These are phyloP conservation scores for Vitis cinerea DNA, from an alignment of 164 flowering plant species.

Conservation along the genomic window DNA sequence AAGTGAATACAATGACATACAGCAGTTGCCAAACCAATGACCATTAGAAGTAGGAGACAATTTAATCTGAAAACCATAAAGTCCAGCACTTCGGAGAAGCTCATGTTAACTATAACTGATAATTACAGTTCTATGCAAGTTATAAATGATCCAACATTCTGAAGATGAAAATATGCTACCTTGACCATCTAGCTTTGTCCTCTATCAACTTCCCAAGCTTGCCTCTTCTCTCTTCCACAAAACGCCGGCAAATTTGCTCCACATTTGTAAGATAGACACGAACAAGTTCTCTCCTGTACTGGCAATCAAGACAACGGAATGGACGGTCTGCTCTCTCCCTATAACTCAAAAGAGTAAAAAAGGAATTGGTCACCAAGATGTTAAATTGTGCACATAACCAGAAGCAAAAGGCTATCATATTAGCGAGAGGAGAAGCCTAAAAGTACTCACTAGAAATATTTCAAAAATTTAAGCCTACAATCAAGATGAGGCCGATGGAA, in stretches of 20 bases:
- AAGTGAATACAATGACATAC: too few species aligned
- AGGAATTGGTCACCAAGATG: not conserved
- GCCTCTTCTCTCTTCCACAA: conserved; percentile 81
- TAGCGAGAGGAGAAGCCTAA: not conserved
- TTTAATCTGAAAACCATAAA: too few species aligned
- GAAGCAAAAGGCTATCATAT: not conserved
- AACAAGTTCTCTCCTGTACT: conserved; percentile 93
- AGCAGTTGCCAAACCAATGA: too few species aligned
- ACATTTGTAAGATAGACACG: conserved; percentile 89
- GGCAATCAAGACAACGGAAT: conserved; percentile 90
- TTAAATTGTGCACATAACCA: too few species aligned
- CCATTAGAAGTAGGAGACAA: too few species aligned
- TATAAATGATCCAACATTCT: not conserved
- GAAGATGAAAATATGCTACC: conserved; percentile 37
- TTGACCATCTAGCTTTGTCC: conserved; percentile 86
- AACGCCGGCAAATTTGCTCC: conserved; percentile 81
- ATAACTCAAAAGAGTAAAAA: conserved; percentile 10
- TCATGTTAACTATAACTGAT: too few species aligned
- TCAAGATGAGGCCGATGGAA: too few species aligned
- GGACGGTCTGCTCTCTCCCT: conserved; percentile 93
- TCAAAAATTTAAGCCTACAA: too few species aligned
- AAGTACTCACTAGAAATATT: not conserved
- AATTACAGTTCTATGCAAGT: not conserved
- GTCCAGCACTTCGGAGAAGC: too few species aligned
- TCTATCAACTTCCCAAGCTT: conserved; percentile 82